Evolutionary conservation across 805 yeast species (phyloP).

Genomic region (Kazachstania taianensis): DNA sequence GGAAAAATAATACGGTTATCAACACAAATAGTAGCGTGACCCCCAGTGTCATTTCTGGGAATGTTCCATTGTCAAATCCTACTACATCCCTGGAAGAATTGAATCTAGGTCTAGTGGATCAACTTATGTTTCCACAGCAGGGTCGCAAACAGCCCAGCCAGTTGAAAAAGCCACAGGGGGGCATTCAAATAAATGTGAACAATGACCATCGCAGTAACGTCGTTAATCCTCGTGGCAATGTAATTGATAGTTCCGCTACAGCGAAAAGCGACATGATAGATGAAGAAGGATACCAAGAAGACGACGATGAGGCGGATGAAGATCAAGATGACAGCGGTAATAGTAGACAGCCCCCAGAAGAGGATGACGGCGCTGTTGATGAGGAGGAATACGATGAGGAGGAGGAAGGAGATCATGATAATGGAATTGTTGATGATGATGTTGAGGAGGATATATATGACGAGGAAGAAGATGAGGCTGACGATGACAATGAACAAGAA

Average conservation of each 20-base stretch:
- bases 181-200: no score
- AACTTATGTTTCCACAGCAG: background rate
- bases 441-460: constrained; percentile 5
- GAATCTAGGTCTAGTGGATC: background rate
- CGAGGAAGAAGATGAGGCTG: constrained; percentile 9
- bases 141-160: no score
- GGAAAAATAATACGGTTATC: constrained; percentile 3
- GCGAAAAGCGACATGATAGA: constrained; percentile 2
- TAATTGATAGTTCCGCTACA: no score
- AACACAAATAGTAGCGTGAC: no score
- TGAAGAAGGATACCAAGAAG: constrained; percentile 15
- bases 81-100: background rate
- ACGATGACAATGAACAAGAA: constrained; percentile 14
- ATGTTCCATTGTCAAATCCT: background rate
- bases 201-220: no score
- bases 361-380: background rate
- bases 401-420: constrained; percentile 2
- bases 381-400: background rate
- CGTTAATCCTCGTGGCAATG: no score
- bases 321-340: constrained; percentile 3
- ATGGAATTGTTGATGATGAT: constrained; percentile 6
- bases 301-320: constrained; percentile 9
- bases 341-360: background rate
- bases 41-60: no score
- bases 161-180: no score